These are phyloP conservation scores for Alnus glutinosa DNA, from an alignment of 306 rosid species.

Conservation along the genomic window DNA sequence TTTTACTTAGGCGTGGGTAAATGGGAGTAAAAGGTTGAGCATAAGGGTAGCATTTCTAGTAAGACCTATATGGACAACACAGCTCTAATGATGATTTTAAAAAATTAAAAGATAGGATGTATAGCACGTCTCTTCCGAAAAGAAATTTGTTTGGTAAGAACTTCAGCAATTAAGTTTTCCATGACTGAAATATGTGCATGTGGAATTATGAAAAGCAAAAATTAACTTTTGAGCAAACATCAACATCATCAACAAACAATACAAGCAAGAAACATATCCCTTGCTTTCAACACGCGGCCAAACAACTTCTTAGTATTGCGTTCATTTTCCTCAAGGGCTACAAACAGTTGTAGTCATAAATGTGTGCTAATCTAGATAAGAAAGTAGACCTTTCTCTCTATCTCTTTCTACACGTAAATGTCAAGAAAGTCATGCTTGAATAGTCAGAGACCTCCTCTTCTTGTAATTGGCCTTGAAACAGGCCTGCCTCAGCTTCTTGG, in stretches of 20 bases:
- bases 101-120: no score
- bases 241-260: not conserved
- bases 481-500: slow-evolving; percentile 79
- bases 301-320: not conserved
- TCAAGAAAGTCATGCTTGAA: slow-evolving; percentile 1
- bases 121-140: no score
- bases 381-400: not conserved
- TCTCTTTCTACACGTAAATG: not conserved
- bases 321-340: not conserved
- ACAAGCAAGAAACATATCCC: not conserved
- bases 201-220: not conserved
- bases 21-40: no score
- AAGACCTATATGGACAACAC: no score
- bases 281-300: not conserved
- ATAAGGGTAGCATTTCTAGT: no score
- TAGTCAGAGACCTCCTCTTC: slow-evolving; percentile 39
- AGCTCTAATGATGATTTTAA: no score
- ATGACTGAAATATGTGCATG: not conserved
- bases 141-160: not conserved
- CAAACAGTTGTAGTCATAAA: not conserved
- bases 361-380: not conserved
- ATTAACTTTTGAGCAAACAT: not conserved
- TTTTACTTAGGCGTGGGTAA: no score
- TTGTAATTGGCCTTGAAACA: slow-evolving; percentile 70
- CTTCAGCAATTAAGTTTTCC: no score